Percentiles rank a stretch among this genome's conserved stretches.
Conservation (phyloP, 2,329 filamentous ascomycete genomes). For the Arachnopeziza araneosa region DNA sequence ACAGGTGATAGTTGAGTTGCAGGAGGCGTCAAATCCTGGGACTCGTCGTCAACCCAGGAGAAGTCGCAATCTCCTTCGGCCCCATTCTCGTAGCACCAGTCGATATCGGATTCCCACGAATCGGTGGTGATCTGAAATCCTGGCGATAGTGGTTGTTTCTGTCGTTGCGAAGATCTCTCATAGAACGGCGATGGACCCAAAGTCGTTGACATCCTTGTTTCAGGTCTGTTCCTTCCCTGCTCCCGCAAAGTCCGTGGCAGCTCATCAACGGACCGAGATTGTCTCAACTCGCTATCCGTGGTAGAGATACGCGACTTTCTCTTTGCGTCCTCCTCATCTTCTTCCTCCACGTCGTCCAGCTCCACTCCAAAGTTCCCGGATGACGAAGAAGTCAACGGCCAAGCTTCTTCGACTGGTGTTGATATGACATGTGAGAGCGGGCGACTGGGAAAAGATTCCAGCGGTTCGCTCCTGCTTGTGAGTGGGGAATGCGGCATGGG, state of each 20-base stretch:
- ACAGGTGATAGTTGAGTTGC: conserved; percentile 20
- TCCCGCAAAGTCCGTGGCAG: conserved; percentile 37
- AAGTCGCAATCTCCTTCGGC: conserved; percentile 63
- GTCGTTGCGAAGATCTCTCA: not conserved
- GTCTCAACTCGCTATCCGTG: conserved; percentile 23
- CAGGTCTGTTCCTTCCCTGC: conserved; percentile 28
- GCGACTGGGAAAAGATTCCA: conserved; percentile 19
- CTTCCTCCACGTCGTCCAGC: conserved; percentile 56
- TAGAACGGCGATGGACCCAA: conserved; percentile 10
- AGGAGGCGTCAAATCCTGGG: conserved; percentile 41
- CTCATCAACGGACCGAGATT: conserved; percentile 28
- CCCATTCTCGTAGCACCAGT: conserved; percentile 66
- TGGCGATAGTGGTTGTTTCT: conserved; percentile 12
- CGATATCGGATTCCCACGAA: conserved; percentile 63
- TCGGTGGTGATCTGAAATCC: conserved; percentile 28
- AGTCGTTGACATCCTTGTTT: conserved; percentile 16
- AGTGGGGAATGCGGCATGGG: conserved; percentile 12
- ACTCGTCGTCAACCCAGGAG: conserved; percentile 51
- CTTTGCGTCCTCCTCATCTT: conserved; percentile 46
- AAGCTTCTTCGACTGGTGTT: conserved; percentile 38
- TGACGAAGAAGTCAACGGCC: conserved; percentile 35
- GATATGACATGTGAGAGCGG: conserved; percentile 36
- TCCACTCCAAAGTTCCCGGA: conserved; percentile 26
- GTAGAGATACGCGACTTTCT: conserved; percentile 24
- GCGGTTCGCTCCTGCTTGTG: conserved; percentile 25